Base-by-base conservation (phyloP, 2,329 filamentous ascomycete species). In the Tolypocladium amazonense region DNA sequence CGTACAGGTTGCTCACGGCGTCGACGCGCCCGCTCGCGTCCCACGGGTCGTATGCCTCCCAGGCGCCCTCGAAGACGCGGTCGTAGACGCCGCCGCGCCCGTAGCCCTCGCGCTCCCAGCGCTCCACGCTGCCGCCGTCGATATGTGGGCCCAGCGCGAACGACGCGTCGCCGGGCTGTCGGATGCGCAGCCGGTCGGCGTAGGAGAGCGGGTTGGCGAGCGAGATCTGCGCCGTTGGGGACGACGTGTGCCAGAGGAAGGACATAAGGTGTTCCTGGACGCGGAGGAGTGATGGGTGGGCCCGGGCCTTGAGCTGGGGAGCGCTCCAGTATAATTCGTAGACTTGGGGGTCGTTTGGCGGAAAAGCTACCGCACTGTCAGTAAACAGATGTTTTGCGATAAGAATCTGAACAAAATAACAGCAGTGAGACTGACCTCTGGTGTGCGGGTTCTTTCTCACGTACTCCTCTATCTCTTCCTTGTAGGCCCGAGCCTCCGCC, bases 31-130 rank as follows among this genome's bases (percentile, higher is more conserved):
- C 81, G 63, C 82, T 85, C 0, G 86, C 86, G 67, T 96, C 90
- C 84, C 88, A 97, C 0, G 91, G 84, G 67, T 97, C 89, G 68
- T 90, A 92, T 2, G 80, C 72, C 64, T 95, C 90, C 91, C 92
- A 96, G 0, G 79, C 73, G 0, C 92, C 93, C 25, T 82, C 73
- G 59, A 91, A 88, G 11, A 97, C 81, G 25, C 80, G 74, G 61
- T 88, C 82, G 72, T 96, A 97, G 3, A 92, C 88, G 2, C 79
- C 76, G 15, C 86, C 81, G 2, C 69, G 75, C 0, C 86, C 84
- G 64, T 92, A 92, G 1, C 88, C 88, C 0, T 81, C 73, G 37
- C 77, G 77, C 70, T 91, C 88, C 88, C 89, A 92, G 3, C 88
- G 80, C 73, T 92, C 88, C 1, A 90, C 81, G 58, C 86, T 88